phyloP scores from a whole-genome alignment of 495 filamentous ascomycete species.

The Bombardia bombarda region DNA sequence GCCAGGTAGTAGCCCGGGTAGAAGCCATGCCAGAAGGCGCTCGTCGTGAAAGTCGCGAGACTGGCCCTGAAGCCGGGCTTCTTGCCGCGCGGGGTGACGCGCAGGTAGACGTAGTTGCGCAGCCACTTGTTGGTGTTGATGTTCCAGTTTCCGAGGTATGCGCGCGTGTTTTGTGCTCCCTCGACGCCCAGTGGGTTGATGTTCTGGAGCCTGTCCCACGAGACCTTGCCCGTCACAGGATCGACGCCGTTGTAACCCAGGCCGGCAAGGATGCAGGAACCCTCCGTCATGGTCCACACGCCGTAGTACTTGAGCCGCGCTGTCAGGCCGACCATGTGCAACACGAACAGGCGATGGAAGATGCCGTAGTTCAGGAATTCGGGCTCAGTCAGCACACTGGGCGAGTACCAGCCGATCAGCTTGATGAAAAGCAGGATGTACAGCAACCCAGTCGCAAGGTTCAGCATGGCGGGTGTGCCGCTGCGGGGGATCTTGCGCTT shows the following conservation, averaged over 20 bases:
- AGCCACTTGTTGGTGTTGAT: conserved; percentile 98
- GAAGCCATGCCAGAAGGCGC: conserved; percentile 97
- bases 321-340: conserved; percentile 77
- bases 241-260: conserved; percentile 94
- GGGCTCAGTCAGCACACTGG: conserved; percentile 49
- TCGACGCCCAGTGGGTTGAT: conserved; percentile 78
- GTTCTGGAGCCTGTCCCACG: conserved; percentile 85
- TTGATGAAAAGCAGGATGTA: conserved; percentile 81
- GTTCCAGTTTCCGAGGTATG: conserved; percentile 88
- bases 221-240: conserved; percentile 66
- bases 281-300: conserved; percentile 88
- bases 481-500: conserved; percentile 93
- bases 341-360: conserved; percentile 59
- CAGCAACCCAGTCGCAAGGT: conserved; percentile 57
- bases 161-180: conserved; percentile 80
- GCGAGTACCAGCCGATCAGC: conserved; percentile 56
- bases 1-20: conserved; percentile 93
- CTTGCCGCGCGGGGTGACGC: conserved; percentile 90
- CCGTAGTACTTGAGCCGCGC: conserved; percentile 90
- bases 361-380: conserved; percentile 59
- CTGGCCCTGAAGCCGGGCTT: conserved; percentile 95
- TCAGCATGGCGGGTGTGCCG: conserved; percentile 74
- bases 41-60: conserved; percentile 87
- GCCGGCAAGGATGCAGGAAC: conserved; percentile 87
- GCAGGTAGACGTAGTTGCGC: conserved; percentile 89